phyloP scores from a whole-genome alignment of 2,329 filamentous ascomycete species.

The Boeremia lycopersici region DNA sequence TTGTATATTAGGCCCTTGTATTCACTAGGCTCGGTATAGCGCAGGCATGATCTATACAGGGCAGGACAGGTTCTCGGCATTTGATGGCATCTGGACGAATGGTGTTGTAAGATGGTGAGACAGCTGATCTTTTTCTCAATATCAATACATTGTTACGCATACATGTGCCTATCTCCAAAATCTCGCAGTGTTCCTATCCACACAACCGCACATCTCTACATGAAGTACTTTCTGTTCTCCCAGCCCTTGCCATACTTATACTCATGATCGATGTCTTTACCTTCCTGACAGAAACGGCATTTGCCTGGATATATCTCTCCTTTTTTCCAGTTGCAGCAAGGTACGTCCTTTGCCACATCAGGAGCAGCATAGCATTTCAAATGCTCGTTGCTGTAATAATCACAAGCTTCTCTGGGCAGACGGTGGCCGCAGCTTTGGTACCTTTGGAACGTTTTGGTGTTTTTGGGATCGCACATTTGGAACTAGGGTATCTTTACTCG shows the following conservation, averaged over 20 bases:
- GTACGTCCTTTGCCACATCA: background rate
- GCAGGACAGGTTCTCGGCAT: slow-evolving; percentile 6
- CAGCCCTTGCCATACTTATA: slow-evolving; percentile 4
- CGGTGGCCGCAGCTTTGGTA: slow-evolving; percentile 4
- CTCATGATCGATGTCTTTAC: background rate
- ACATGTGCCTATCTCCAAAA: too few relatives aligned
- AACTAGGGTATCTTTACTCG: too few relatives aligned
- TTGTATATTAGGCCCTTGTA: slow-evolving; percentile 9
- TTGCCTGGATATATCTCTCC: background rate
- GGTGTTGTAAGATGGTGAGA: slow-evolving; percentile 4
- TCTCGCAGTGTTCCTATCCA: background rate
- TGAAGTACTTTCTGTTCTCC: background rate
- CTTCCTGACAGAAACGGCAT: background rate
- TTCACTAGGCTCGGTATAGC: background rate
- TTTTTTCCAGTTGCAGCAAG: background rate
- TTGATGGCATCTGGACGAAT: background rate
- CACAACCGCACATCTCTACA: background rate
- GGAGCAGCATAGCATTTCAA: background rate
- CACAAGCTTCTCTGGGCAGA: background rate
- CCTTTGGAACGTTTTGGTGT: background rate
- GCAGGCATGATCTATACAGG: slow-evolving; percentile 2
- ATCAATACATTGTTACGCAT: slow-evolving; percentile 10
- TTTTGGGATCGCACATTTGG: slow-evolving; percentile 1
- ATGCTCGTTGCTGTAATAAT: background rate
- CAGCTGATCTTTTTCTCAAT: slow-evolving; percentile 9